Evolutionary conservation across 1,284 basidiomycete genomes (phyloP), one percentile per base, ranked within the genome.

Genomic region (Microbotryomycetes sp.): DNA sequence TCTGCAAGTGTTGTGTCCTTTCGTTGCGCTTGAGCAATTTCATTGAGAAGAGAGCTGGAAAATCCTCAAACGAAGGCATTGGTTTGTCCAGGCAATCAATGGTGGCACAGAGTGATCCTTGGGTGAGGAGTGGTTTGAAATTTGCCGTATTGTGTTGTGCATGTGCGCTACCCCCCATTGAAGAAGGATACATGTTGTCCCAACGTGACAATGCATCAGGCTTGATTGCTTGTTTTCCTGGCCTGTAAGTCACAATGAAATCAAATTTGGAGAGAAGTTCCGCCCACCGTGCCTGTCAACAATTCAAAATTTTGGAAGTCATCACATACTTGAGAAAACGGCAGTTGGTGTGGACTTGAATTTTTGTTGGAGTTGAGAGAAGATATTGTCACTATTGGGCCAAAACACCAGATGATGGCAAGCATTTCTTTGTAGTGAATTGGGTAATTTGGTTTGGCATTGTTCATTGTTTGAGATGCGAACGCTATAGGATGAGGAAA

Each of bases 391-490:
- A n/a, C n/a, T n/a, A n/a, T n/a, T 50, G 75, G 66, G 29, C 75
- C 36, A 3, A 72, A 31, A 1, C 58, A 59, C 12, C 47, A 22
- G 14, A 74, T 55, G 16, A 74, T 68, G 7, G 71, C 71, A 5
- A 73, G 56, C 31, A 83, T 57, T 72, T 83, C 80, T 57, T 77
- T 74, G 65, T 84, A 77, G n/a, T 80, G 76, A 36, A 80, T 78
- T 22, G 77, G 72, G 67, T 81, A 82, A 64, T 82, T 82, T 5
- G 70, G 54, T 70, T 81, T 76, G 0, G 77, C 66, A 0, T 72
- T 54, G 9, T 23, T 58, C 52, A 73, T 59, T 28, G 62, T 71
- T 23, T 67, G 62, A 1, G 68, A 70, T 6, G 63, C 25, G 59
- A 65, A 72, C 2, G 69, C 68, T 2, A 73, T 51, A 2, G 72